Evolutionary conservation across 2,329 filamentous ascomycete genomes (phyloP).

Genomic region (Xylariaceae sp.): DNA sequence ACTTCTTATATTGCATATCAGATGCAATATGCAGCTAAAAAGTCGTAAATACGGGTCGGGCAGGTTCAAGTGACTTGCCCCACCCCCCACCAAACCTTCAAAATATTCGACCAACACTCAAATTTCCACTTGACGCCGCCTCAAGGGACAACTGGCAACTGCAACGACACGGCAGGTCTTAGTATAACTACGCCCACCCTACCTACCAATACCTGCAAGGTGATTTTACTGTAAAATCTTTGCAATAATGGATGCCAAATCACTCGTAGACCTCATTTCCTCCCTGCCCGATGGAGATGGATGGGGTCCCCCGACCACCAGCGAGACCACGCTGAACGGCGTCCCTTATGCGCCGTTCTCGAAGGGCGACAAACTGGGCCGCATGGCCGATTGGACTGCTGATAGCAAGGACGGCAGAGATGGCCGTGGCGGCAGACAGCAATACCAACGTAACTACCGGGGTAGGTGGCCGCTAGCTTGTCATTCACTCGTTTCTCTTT

Average conservation of each 20-base stretch:
- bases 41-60: background rate
- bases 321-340: slow-evolving; percentile 84
- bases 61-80: slow-evolving; percentile 9
- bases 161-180: slow-evolving; percentile 9
- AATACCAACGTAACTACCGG: slow-evolving; percentile 91
- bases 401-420: slow-evolving; percentile 80
- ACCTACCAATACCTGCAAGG: background rate
- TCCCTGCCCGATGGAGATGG: slow-evolving; percentile 68
- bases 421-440: slow-evolving; percentile 67
- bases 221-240: background rate
- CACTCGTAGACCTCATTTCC: slow-evolving; percentile 57
- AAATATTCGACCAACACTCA: slow-evolving; percentile 27
- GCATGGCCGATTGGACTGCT: slow-evolving; percentile 97
- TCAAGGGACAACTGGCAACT: slow-evolving; percentile 7
- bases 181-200: background rate
- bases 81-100: slow-evolving; percentile 31
- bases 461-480: slow-evolving; percentile 47
- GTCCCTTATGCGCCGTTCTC: slow-evolving; percentile 97
- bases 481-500: background rate
- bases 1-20: no score
- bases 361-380: slow-evolving; percentile 96
- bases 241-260: slow-evolving; percentile 24
- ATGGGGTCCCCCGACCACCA: slow-evolving; percentile 82
- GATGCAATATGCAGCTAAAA: no score
- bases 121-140: slow-evolving; percentile 24